Evolutionary conservation across 441 rosid species (phyloP), one percentile per base, ranked within the genome.

Genomic region (Biscutella laevigata): DNA sequence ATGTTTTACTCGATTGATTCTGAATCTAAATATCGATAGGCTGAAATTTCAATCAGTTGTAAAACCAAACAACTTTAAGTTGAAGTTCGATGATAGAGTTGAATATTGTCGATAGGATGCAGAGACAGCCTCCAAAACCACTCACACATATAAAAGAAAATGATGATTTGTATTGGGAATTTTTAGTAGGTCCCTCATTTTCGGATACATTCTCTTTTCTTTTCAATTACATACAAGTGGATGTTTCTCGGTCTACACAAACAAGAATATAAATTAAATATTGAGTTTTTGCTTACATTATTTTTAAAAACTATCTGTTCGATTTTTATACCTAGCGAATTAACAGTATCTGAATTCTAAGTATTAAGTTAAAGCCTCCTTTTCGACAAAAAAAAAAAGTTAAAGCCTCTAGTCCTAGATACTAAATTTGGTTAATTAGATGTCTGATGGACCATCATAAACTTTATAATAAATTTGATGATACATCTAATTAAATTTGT

Each of bases 181-280:
- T n/a, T n/a, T n/a, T n/a, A n/a, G 21, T 28, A 35, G 69, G 44
- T 27, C 47, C 53, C 10, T 0, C 28, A n/a, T 3, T 46, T 16
- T 54, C 42, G 48, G 56, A 62, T 55, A 46, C 62, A 55, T 56
- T 56, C 51, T n/a, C n/a, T n/a, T n/a, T n/a, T 39, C 57, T 39
- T 64, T 13, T 13, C 4, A 41, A 32, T 47, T 64, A 64, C 45
- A 57, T 39, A 48, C 57, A 48, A 55, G 57, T 33, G 62, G 69
- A 40, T 56, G 21, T n/a, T 33, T 56, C 69, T 56, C 39, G 33
- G 13, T 57, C 63, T 47, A 56, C 52, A 48, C 57, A 39, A 40
- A 62, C 62, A 56, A 48, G 43, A 14, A 28, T 44, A 44, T 36
- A 21, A 53, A 4, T 53, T 7, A 44, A 29, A 37, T 43, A 53